Evolutionary conservation across 2,329 filamentous ascomycete species (phyloP), one percentile per base, ranked within the genome.

Genomic region (Nigrograna mackinnonii): DNA sequence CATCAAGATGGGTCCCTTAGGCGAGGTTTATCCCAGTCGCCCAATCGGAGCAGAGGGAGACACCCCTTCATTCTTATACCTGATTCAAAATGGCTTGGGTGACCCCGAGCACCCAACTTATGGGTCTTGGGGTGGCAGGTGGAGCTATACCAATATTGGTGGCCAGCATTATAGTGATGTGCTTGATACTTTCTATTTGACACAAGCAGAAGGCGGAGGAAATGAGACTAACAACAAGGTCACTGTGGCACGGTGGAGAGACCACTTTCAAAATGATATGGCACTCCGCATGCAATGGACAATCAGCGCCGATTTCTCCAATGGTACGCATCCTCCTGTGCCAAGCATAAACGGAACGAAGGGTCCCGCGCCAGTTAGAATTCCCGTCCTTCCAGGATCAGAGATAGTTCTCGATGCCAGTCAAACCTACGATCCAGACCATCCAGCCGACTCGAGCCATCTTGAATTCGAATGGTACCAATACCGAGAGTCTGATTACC

Each of bases 11-110:
- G 69, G 72, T 0, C 44, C 60, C 0, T 54, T 77, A 7, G 77
- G 76, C 2, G 46, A 52, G 0, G 63, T 57, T 1, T 79, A 79
- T 41, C 75, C 74, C 0, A 59, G 73, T 43, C 71, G 64, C 28
- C 49, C 65, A 16, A 77, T 70, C 43, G 74, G 75, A 43, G 64
- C 69, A 19, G 77, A 79, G 50, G 72, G 72, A 13, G 72, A 76
- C 37, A 74, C 71, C 1, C 71, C 70, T 2, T 66, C 68, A 0
- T 71, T 73, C 43, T 46, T 74, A 4, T 68, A 62, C 35, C 55
- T 72, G 2, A 66, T 74, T 18, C 69, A 69, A 38, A 75, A 75
- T 43, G 71, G 72, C 1, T 57, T 75, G 2, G 62, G 64, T 5
- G 54, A 58, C 5, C 60, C 67, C 2, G 65, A 72, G 18, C 52